These are phyloP conservation scores for Oenanthe sinensis DNA, from an alignment of 129 eudicot genomes.

Conservation along the genomic window DNA sequence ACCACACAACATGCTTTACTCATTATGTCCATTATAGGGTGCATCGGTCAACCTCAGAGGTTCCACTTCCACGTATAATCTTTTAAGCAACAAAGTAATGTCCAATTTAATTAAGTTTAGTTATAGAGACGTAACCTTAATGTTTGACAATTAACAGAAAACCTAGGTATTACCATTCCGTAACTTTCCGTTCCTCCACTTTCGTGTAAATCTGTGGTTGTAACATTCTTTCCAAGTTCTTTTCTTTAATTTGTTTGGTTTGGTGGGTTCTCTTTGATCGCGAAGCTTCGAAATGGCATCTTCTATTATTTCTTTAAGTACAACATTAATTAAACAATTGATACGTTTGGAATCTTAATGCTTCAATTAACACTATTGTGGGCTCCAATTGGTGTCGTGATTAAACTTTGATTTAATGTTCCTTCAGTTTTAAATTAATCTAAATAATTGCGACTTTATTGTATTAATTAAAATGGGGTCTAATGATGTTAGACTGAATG, in stretches of 20 bases:
- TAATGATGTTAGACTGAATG: neutral
- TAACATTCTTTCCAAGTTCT: neutral
- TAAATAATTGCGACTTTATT: neutral
- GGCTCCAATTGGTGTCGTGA: neutral
- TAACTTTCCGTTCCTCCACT: neutral
- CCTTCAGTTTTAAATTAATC: neutral
- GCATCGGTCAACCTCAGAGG: neutral
- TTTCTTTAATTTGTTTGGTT: neutral
- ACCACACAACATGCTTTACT: neutral
- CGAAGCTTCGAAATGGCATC: neutral
- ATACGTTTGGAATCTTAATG: neutral
- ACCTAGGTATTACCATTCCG: neutral
- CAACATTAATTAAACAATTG: neutral
- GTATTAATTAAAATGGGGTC: neutral
- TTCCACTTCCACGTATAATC: neutral
- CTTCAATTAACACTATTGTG: neutral
- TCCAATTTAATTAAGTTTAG: neutral
- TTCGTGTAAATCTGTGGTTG: neutral
- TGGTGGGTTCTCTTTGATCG: neutral
- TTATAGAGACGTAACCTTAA: slow-evolving; percentile 1
- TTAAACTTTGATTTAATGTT: neutral
- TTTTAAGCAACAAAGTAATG: neutral
- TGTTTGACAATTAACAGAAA: slow-evolving; percentile 3
- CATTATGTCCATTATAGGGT: neutral
- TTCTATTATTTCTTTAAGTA: neutral